phyloP scores from a whole-genome alignment of 1,284 basidiomycete species.

The Apiotrichum akiyoshidainum region DNA sequence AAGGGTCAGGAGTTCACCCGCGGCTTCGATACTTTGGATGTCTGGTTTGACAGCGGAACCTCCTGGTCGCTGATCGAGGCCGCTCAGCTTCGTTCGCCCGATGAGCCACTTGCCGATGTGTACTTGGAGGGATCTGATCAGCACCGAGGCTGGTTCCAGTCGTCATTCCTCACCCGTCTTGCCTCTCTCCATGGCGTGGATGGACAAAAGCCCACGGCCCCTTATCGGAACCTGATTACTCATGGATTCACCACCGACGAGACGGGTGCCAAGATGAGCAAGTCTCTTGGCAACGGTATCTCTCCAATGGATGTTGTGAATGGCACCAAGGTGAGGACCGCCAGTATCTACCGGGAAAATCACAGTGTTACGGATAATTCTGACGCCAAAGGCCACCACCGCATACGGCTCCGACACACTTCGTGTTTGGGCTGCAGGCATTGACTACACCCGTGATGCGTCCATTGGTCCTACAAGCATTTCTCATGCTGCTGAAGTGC shows the following conservation, averaged over 20 bases:
- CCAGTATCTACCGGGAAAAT: slow-evolving; percentile 8
- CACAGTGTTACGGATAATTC: background rate
- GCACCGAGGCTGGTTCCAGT: slow-evolving; percentile 99
- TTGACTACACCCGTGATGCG: slow-evolving; percentile 86
- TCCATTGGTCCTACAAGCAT: slow-evolving; percentile 78
- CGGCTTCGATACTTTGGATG: slow-evolving; percentile 93
- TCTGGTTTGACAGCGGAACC: slow-evolving; percentile 98
- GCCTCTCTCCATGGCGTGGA: slow-evolving; percentile 20
- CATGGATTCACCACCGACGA: slow-evolving; percentile 97
- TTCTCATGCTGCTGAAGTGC: slow-evolving; percentile 69
- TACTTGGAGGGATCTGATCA: slow-evolving; percentile 97
- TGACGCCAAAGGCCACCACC: slow-evolving; percentile 61
- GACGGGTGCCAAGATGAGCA: slow-evolving; percentile 95
- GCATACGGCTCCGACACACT: slow-evolving; percentile 83
- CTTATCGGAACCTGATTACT: slow-evolving; percentile 81
- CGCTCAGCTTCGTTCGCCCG: slow-evolving; percentile 25
- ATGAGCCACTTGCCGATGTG: slow-evolving; percentile 68
- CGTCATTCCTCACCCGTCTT: slow-evolving; percentile 80
- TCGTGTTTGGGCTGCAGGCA: slow-evolving; percentile 86
- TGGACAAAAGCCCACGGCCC: slow-evolving; percentile 45
- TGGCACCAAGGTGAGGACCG: slow-evolving; percentile 66
- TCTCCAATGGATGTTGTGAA: slow-evolving; percentile 77
- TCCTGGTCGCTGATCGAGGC: slow-evolving; percentile 78
- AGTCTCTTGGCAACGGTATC: slow-evolving; percentile 88
- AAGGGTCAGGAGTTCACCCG: slow-evolving; percentile 60